These are phyloP conservation scores for Mortierella sp. DNA, from an alignment of 371 early-diverging fungal species.

Conservation along the genomic window DNA sequence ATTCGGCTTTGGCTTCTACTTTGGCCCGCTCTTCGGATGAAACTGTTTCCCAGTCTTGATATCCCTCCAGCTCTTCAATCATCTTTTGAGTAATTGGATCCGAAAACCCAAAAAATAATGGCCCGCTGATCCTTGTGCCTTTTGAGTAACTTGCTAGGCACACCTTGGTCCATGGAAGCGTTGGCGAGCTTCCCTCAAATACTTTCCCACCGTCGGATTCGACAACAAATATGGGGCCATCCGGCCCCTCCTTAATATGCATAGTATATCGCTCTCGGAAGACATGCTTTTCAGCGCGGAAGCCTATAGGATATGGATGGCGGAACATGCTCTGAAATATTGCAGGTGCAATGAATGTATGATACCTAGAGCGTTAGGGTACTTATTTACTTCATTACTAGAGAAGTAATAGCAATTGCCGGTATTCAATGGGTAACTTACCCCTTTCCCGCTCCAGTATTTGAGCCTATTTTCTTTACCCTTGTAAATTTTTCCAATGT, in stretches of 20 bases:
- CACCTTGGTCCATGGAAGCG: conserved; percentile 55
- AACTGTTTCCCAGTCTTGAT: conserved; percentile 35
- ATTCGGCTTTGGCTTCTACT: neutral
- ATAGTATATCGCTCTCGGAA: conserved; percentile 49
- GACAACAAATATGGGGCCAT: conserved; percentile 53
- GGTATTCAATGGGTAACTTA: conserved; percentile 13
- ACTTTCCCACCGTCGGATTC: conserved; percentile 33
- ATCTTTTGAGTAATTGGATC: conserved; percentile 57
- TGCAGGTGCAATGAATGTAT: neutral
- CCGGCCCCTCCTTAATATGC: conserved; percentile 45
- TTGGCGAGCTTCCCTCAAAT: conserved; percentile 47
- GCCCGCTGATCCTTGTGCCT: conserved; percentile 57
- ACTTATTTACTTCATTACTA: neutral
- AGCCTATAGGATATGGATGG: conserved; percentile 58
- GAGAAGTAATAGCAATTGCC: neutral
- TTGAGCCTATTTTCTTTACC: conserved; percentile 41
- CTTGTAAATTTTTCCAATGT: conserved; percentile 39
- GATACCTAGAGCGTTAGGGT: neutral
- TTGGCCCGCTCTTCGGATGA: conserved; percentile 17
- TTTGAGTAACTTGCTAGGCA: conserved; percentile 54
- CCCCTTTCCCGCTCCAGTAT: conserved; percentile 56
- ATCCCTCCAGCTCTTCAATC: conserved; percentile 50
- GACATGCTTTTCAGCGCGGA: conserved; percentile 46
- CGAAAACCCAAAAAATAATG: conserved; percentile 56
- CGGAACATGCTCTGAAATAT: conserved; percentile 34